A percentile compares a stretch with the other conserved stretches of the same genome.
phyloP scores from a whole-genome alignment of 495 filamentous ascomycete species.

The Hypoxylon subgilvum region DNA sequence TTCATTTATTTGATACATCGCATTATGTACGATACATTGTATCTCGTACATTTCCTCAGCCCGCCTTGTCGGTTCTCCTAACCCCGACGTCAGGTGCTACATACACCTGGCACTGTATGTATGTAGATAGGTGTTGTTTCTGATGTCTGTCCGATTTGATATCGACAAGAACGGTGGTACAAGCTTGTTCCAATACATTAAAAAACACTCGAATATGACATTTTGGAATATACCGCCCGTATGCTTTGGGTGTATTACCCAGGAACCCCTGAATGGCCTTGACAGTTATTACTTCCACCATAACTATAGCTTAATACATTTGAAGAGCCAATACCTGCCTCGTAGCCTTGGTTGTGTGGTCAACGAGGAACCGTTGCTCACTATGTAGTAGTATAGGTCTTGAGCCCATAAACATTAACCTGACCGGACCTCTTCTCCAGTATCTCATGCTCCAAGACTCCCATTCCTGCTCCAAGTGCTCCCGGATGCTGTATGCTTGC shows the following conservation, averaged over 20 bases:
- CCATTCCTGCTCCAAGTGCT: slow-evolving; percentile 13
- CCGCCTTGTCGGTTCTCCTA: neutral
- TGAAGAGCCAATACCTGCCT: too few relatives aligned
- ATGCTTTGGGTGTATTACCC: too few relatives aligned
- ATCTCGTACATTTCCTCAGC: slow-evolving; percentile 12
- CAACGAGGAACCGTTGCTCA: neutral
- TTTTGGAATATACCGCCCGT: too few relatives aligned
- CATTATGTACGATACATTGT: slow-evolving; percentile 26
- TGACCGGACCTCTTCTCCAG: slow-evolving; percentile 16
- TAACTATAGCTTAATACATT: too few relatives aligned
- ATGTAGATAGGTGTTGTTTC: neutral
- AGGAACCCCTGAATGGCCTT: too few relatives aligned
- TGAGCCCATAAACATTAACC: slow-evolving; percentile 15
- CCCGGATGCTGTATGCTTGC: neutral
- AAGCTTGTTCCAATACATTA: too few relatives aligned
- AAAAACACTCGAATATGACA: too few relatives aligned
- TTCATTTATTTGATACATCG: slow-evolving; percentile 33
- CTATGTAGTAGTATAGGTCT: neutral
- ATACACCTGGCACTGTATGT: neutral
- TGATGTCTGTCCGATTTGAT: too few relatives aligned
- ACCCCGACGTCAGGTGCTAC: too few relatives aligned
- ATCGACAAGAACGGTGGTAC: too few relatives aligned
- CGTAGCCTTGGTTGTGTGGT: too few relatives aligned
- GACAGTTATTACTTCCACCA: too few relatives aligned
- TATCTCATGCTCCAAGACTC: slow-evolving; percentile 20